Evolutionary conservation across 208 protist species (phyloP).

Genomic region (Leptomonas seymouri): DNA sequence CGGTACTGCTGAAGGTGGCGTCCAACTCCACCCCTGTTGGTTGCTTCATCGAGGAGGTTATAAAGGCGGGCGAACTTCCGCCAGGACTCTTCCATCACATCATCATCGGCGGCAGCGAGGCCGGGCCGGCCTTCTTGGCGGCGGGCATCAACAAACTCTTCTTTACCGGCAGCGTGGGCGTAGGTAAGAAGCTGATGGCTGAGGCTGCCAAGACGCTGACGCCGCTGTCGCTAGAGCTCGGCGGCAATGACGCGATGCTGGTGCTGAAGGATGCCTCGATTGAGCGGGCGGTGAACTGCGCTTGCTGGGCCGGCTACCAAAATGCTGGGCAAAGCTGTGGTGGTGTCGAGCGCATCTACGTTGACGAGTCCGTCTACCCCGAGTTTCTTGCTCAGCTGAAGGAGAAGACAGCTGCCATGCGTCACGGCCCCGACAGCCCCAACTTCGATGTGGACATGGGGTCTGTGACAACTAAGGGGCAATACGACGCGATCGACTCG

Average conservation of each 20-base stretch:
- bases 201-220: constrained; percentile 77
- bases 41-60: constrained; percentile 68
- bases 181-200: constrained; percentile 78
- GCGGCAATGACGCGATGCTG: constrained; percentile 86
- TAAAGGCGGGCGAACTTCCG: constrained; percentile 59
- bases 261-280: constrained; percentile 77
- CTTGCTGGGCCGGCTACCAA: constrained; percentile 79
- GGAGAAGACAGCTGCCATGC: constrained; percentile 72
- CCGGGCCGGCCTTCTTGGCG: constrained; percentile 42
- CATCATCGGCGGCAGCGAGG: constrained; percentile 46
- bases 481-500: constrained; percentile 61
- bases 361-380: constrained; percentile 72
- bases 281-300: constrained; percentile 82
- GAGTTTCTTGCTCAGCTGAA: constrained; percentile 63
- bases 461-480: constrained; percentile 61
- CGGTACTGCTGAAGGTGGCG: constrained; percentile 77
- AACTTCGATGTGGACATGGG: constrained; percentile 76
- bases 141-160: constrained; percentile 79
- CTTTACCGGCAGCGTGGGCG: constrained; percentile 84
- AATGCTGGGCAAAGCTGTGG: constrained; percentile 87
- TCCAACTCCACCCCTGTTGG: constrained; percentile 59
- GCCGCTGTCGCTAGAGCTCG: constrained; percentile 81
- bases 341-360: constrained; percentile 78
- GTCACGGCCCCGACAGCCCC: constrained; percentile 61
- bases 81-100: constrained; percentile 69